A percentile compares a stretch with the other conserved stretches of the same genome.
These are phyloP conservation scores for Exophiala dermatitidis DNA, from an alignment of 2,329 filamentous ascomycete species.

Conservation along the genomic window DNA sequence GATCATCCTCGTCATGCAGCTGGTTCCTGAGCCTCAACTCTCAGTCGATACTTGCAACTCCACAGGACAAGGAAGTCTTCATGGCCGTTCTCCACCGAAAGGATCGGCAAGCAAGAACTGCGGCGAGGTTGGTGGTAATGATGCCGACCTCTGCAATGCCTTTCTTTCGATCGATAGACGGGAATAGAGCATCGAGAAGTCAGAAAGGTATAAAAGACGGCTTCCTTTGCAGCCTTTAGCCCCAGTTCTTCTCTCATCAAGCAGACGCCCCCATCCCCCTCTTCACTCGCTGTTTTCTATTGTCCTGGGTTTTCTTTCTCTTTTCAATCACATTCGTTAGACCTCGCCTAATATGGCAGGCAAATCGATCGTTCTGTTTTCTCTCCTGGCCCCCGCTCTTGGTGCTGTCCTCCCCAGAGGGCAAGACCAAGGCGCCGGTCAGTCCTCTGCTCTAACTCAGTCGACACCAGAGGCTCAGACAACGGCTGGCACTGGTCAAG, in stretches of 20 bases:
- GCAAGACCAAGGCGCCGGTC: constrained; percentile 1
- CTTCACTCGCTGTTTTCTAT: neutral
- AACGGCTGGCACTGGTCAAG: neutral
- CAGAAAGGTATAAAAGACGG: neutral
- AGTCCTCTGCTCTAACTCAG: neutral
- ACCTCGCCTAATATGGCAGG: constrained; percentile 9
- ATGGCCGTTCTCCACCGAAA: neutral
- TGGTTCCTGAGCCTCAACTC: neutral
- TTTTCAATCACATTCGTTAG: constrained; percentile 10
- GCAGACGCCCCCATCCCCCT: neutral
- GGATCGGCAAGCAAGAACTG: neutral
- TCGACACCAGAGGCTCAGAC: neutral
- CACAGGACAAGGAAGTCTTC: neutral
- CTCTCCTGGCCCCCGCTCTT: constrained; percentile 14
- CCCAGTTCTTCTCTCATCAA: neutral
- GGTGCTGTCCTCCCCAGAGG: constrained; percentile 15
- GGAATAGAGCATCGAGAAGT: neutral
- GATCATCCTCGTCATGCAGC: neutral
- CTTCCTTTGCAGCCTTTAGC: neutral
- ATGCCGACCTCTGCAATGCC: neutral
- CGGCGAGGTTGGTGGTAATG: neutral
- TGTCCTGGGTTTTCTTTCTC: neutral
- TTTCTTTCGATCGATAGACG: neutral
- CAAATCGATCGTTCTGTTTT: constrained; percentile 20
- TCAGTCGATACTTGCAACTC: neutral